Conservation (phyloP, 176 grass and related monocot species). For the Elymus sibiricus region DNA sequence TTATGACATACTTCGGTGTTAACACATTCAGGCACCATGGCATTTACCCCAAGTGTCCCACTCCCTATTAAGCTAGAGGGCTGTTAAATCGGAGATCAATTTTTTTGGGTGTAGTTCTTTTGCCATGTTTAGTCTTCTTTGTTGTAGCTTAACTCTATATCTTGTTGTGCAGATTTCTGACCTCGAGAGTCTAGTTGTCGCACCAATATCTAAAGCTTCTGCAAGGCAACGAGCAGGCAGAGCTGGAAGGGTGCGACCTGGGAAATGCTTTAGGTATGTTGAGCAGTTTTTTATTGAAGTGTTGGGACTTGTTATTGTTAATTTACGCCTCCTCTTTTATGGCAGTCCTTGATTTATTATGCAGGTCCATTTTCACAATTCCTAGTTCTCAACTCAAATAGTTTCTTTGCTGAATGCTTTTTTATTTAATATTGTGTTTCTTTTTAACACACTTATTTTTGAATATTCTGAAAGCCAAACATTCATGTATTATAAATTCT, state of each 20-base stretch:
- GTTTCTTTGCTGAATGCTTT: not conserved
- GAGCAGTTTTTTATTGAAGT: not conserved
- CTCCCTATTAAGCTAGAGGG: not conserved
- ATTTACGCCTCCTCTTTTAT: constrained; percentile 3
- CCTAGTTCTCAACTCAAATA: not conserved
- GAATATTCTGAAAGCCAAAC: constrained; percentile 3
- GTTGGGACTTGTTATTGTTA: not conserved
- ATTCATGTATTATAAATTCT: not conserved
- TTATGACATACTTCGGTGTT: not conserved
- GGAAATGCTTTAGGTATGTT: constrained; percentile 89
- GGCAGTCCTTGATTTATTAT: not conserved
- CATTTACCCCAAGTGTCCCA: not conserved
- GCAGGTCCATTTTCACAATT: not conserved
- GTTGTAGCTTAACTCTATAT: not conserved
- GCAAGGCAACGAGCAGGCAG: constrained; percentile 91
- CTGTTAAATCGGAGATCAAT: not conserved
- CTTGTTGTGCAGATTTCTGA: constrained; percentile 61
- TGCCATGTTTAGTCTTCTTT: not conserved
- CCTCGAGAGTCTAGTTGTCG: constrained; percentile 87
- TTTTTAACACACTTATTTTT: constrained; percentile 9
- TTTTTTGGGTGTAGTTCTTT: not conserved
- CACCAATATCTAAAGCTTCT: constrained; percentile 96
- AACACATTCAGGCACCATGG: not conserved
- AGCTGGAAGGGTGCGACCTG: constrained; percentile 90
- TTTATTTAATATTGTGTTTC: not conserved